Evolutionary conservation across 106 monocot genomes (phyloP).

Genomic region (Dioscorea dumetorum): DNA sequence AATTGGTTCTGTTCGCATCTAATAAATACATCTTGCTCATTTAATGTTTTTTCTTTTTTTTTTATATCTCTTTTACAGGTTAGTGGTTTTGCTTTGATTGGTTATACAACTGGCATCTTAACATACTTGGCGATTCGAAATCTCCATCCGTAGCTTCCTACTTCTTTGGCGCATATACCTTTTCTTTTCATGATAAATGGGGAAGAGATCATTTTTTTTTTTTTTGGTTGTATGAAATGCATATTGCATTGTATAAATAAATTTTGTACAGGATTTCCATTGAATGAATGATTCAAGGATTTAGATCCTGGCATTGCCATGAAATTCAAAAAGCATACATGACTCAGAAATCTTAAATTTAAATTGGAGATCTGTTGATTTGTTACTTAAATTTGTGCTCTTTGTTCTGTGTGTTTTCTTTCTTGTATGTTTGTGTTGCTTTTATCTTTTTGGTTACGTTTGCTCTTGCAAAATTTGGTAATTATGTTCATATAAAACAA

Average conservation of each 20-base stretch:
- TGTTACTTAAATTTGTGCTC: no score
- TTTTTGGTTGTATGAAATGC: neutral
- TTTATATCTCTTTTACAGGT: constrained; percentile 54
- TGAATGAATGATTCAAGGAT: neutral
- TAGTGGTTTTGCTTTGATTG: constrained; percentile 94
- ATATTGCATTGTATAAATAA: neutral
- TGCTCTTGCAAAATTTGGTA: no score
- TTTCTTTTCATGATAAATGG: constrained; percentile 49
- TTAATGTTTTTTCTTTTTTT: no score
- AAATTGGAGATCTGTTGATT: no score
- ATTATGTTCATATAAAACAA: no score
- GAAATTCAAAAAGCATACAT: no score
- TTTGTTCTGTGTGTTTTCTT: no score
- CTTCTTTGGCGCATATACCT: constrained; percentile 57
- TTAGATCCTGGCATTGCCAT: neutral
- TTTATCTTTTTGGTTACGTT: no score
- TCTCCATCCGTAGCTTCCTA: constrained; percentile 48
- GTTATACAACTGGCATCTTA: constrained; percentile 87
- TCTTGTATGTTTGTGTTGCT: no score
- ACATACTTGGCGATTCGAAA: constrained; percentile 61
- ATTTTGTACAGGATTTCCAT: neutral
- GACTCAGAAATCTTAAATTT: no score
- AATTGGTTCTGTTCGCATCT: no score
- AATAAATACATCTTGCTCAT: no score
- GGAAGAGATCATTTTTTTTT: neutral